Evolutionary conservation across 1,284 basidiomycete species (phyloP), one percentile per base, ranked within the genome.

Genomic region (Fistulina hepatica): DNA sequence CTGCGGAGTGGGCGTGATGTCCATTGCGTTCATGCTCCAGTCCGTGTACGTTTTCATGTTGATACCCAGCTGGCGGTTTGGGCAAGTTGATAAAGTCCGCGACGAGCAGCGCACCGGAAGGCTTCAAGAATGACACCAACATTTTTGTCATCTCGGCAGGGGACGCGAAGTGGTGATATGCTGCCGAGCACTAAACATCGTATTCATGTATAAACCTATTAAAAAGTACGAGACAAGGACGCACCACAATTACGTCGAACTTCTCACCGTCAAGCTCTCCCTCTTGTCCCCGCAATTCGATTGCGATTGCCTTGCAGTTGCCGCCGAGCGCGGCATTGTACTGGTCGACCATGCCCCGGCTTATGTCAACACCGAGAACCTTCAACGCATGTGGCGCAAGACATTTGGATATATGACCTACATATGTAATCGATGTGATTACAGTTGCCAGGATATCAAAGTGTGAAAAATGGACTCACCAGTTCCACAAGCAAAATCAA

Each of bases 401-500:
- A 81, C 50, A n/a, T n/a, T n/a, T n/a, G n/a, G 15, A 74, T 50
- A 5, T 81, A 78, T 81, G 32, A 8, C 13, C 21, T 13, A 5
- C 13, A 17, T 23, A 4, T 17, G 31, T 27, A 7, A 30, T 16
- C n/a, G 24, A 25, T 9, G 9, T n/a, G 24, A 9, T 25, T n/a
- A 15, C 12, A 16, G 11, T 23, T 15, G 12, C n/a, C 34, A 21
- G 23, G 36, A 26, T 32, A 17, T 16, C 3, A 23, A 16, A 25
- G n/a, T 10, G 44, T 21, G 13, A 27, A 16, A 32, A 16, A n/a
- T 19, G 21, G 12, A 24, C 64, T 31, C 40, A 74, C 80, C 80
- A 33, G 68, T 66, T 10, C 80, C 78, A 50, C 79, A 84, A 2
- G 80, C 81, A 49, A 70, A 84, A 48, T 84, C 81, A 57, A 85